Conservation (phyloP, 495 filamentous ascomycete species). For the Tuber melanosporum region DNA sequence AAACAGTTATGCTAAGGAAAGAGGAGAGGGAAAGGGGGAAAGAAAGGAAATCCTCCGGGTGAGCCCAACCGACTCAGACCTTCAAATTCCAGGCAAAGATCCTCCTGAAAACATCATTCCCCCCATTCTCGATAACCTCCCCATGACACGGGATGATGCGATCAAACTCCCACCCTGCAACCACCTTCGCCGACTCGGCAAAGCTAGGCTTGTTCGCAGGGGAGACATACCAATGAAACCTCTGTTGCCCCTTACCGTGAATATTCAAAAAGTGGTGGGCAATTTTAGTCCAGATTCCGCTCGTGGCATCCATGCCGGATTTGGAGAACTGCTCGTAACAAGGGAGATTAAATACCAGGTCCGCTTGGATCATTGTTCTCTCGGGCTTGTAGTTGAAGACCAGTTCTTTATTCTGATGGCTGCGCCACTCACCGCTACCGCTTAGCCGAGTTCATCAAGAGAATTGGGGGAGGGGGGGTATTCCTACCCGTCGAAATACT, state of each 20-base stretch:
- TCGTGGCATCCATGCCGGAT: conserved; percentile 49
- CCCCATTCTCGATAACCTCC: conserved; percentile 72
- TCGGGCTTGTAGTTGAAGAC: conserved; percentile 73
- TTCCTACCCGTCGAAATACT: conserved; percentile 60
- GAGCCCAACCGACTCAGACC: background rate
- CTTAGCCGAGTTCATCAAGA: background rate
- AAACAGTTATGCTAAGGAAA: background rate
- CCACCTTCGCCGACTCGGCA: conserved; percentile 58
- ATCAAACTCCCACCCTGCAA: conserved; percentile 77
- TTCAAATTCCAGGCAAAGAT: conserved; percentile 81
- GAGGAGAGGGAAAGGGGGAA: background rate
- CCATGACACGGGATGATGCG: conserved; percentile 89
- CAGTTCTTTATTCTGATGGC: conserved; percentile 75
- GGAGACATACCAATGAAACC: conserved; percentile 69
- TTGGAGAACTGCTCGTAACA: conserved; percentile 75
- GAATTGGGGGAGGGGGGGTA: background rate
- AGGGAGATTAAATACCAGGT: conserved; percentile 87
- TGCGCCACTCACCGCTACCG: conserved; percentile 5
- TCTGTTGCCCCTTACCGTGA: conserved; percentile 60
- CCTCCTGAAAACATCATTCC: conserved; percentile 69
- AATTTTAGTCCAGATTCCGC: conserved; percentile 59
- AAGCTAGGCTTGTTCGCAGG: conserved; percentile 60
- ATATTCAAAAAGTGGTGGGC: conserved; percentile 57
- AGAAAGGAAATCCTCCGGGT: background rate
- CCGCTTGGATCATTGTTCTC: conserved; percentile 76